Evolutionary conservation across 2,329 filamentous ascomycete genomes (phyloP).

Genomic region (Didymella pinodella): DNA sequence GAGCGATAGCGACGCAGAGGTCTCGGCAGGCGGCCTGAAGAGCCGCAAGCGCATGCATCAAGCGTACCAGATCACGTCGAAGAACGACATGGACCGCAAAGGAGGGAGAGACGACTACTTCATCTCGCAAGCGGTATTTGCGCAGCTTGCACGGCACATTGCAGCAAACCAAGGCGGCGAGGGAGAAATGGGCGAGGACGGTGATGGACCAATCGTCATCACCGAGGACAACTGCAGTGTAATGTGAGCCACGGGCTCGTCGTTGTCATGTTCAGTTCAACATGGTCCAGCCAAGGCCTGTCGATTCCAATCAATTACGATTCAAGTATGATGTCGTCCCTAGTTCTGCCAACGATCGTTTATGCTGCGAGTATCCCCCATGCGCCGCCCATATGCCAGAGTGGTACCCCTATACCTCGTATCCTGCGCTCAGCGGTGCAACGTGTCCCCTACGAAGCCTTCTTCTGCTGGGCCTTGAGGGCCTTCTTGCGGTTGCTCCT

Average conservation of each 20-base stretch:
- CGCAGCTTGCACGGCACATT: constrained; percentile 48
- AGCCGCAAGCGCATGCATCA: constrained; percentile 67
- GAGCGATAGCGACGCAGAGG: constrained; percentile 50
- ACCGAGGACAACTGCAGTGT: constrained; percentile 44
- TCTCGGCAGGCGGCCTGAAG: constrained; percentile 57
- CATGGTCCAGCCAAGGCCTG: background rate
- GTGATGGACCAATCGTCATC: constrained; percentile 36
- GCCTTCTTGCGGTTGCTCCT: constrained; percentile 98
- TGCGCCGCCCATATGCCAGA: constrained; percentile 22
- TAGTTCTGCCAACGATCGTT: constrained; percentile 6
- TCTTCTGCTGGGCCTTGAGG: constrained; percentile 92
- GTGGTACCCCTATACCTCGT: constrained; percentile 10
- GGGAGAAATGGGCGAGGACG: constrained; percentile 31
- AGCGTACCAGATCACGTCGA: constrained; percentile 67
- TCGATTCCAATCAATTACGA: constrained; percentile 10
- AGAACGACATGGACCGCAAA: constrained; percentile 68
- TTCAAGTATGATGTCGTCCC: constrained; percentile 14
- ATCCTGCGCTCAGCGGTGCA: constrained; percentile 2
- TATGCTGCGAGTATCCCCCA: constrained; percentile 7
- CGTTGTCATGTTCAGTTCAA: background rate
- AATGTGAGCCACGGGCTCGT: constrained; percentile 28
- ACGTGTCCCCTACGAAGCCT: constrained; percentile 60
- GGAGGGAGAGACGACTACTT: constrained; percentile 66
- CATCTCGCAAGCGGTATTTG: constrained; percentile 57
- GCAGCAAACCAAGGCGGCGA: constrained; percentile 32